phyloP scores from a whole-genome alignment of 345 rosid genomes.

The Durio zibethinus region DNA sequence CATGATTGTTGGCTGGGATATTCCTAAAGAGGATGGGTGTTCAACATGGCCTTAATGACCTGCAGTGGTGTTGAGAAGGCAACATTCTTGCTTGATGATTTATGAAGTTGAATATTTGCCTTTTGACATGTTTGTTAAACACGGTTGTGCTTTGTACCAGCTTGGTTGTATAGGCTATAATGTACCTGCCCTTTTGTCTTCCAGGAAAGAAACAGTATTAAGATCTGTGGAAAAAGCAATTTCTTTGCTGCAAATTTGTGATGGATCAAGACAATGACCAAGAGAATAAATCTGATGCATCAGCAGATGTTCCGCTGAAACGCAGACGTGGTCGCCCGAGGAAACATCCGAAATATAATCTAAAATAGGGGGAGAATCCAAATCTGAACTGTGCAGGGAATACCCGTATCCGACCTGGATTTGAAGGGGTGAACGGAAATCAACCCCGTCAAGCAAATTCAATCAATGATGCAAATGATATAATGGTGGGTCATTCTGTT shows the following conservation, averaged over 20 bases:
- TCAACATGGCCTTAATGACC: not conserved
- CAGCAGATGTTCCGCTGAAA: constrained; percentile 46
- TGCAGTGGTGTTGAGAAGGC: not conserved
- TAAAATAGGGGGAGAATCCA: constrained; percentile 15
- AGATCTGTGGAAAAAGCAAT: not conserved
- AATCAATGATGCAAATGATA: constrained; percentile 26
- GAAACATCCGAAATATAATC: constrained; percentile 41
- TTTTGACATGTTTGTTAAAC: not conserved
- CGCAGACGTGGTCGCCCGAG: constrained; percentile 90
- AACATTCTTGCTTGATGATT: not conserved
- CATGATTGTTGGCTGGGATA: not conserved
- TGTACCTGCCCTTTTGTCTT: not conserved
- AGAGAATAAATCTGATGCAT: constrained; percentile 35
- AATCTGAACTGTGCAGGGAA: constrained; percentile 31
- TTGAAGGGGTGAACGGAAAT: constrained; percentile 27
- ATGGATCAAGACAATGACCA: constrained; percentile 18
- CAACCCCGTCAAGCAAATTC: constrained; percentile 34
- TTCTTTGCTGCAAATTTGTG: not conserved
- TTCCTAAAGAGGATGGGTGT: not conserved
- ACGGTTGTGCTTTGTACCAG: not conserved
- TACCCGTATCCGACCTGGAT: constrained; percentile 34
- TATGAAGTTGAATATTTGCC: not conserved
- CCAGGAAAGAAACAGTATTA: not conserved
- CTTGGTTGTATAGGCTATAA: not conserved
- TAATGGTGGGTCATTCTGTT: constrained; percentile 67